These are phyloP conservation scores for Trypanosoma scelopori DNA, from an alignment of 208 protist species.

Conservation along the genomic window DNA sequence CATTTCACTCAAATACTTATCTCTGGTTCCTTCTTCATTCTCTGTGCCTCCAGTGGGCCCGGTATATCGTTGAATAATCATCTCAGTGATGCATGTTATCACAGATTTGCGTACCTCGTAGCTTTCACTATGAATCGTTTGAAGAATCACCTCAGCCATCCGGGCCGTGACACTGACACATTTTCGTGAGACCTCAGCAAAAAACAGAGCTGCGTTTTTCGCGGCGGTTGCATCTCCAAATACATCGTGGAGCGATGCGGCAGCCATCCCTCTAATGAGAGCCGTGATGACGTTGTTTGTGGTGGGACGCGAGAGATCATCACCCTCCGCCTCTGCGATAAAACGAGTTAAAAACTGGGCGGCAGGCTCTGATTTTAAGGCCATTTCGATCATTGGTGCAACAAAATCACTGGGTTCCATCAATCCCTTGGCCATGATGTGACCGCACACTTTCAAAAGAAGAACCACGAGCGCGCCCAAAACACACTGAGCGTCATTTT, in stretches of 20 bases:
- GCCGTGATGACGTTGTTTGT: slow-evolving; percentile 47
- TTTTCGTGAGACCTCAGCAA: slow-evolving; percentile 73
- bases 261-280: slow-evolving; percentile 67
- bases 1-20: slow-evolving; percentile 77
- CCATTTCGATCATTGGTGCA: slow-evolving; percentile 69
- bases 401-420: slow-evolving; percentile 60
- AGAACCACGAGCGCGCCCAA: slow-evolving; percentile 64
- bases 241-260: slow-evolving; percentile 62
- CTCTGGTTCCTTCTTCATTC: slow-evolving; percentile 48
- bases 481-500: slow-evolving; percentile 73
- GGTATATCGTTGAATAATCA: slow-evolving; percentile 82
- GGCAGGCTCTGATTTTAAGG: slow-evolving; percentile 71
- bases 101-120: slow-evolving; percentile 86
- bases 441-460: slow-evolving; percentile 52
- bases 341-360: slow-evolving; percentile 74
- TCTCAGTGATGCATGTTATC: slow-evolving; percentile 80
- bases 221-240: slow-evolving; percentile 46
- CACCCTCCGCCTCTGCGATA: slow-evolving; percentile 73
- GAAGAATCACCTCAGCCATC: slow-evolving; percentile 55
- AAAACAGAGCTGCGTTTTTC: slow-evolving; percentile 79
- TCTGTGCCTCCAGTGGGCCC: slow-evolving; percentile 37
- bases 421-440: slow-evolving; percentile 40
- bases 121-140: slow-evolving; percentile 75
- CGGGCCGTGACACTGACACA: slow-evolving; percentile 77
- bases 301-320: slow-evolving; percentile 32